Evolutionary conservation across 192 early-diverging fungal species (phyloP), one percentile per base, ranked within the genome.

Genomic region (Entomortierella chlamydospora): DNA sequence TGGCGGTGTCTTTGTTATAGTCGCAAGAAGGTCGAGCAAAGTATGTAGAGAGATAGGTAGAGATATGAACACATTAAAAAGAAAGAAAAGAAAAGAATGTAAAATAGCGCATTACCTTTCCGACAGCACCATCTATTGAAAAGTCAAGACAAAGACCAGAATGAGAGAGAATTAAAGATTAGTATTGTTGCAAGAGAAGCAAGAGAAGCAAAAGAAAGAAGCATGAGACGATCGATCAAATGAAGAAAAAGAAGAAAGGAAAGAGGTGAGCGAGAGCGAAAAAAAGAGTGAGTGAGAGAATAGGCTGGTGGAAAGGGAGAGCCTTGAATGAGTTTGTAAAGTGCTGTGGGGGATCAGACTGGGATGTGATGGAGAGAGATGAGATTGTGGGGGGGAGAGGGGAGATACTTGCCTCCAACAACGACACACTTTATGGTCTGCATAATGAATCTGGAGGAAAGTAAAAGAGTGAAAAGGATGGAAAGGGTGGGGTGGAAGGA

Each of bases 341-440:
- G n/a, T n/a, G n/a, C n/a, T n/a, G n/a, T n/a, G n/a, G n/a, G n/a
- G n/a, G n/a, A n/a, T n/a, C n/a, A n/a, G n/a, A n/a, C n/a, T n/a
- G n/a, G n/a, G n/a, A n/a, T n/a, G n/a, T n/a, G n/a, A n/a, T n/a
- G n/a, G n/a, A n/a, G n/a, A n/a, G n/a, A n/a, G n/a, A n/a, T n/a
- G n/a, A n/a, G n/a, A n/a, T n/a, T n/a, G n/a, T n/a, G n/a, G 42
- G 26, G 25, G 45, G 18, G 13, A 51, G 20, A 11, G 37, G 30
- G n/a, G 17, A 25, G 22, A 28, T 25, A 74, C 72, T 74, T 74
- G 72, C 72, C 72, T 64, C 91, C 91, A 23, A 93, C 91, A 55
- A 93, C 91, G 41, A 92, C 91, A 82, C 93, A 94, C 83, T 94
- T 94, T 66, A 94, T 93, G 49, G 91, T 92, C 72, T 93, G 93